These are phyloP conservation scores for Kalaharituber pfeilii DNA, from an alignment of 2,329 filamentous ascomycete species.

Conservation along the genomic window DNA sequence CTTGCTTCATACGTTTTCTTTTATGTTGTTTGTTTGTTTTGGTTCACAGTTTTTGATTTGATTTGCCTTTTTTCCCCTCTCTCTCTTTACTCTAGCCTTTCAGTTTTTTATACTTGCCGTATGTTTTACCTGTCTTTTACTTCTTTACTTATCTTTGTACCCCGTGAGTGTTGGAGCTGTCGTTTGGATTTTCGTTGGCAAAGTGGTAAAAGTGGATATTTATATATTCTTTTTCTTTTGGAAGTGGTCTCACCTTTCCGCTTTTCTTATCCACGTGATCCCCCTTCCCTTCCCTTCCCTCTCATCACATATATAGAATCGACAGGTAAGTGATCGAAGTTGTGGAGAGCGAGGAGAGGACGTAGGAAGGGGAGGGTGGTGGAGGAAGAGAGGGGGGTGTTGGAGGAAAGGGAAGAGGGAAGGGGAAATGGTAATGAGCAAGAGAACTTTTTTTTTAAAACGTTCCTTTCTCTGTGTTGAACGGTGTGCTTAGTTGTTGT, in stretches of 20 bases:
- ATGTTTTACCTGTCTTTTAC: constrained; percentile 13
- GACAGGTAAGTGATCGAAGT: too few species aligned
- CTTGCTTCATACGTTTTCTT: constrained; percentile 3
- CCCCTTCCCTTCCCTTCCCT: too few species aligned
- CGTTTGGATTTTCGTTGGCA: constrained; percentile 16
- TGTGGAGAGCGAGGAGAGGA: not conserved
- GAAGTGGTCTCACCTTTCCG: too few species aligned
- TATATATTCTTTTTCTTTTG: not conserved
- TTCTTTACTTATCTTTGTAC: constrained; percentile 21
- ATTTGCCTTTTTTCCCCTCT: constrained; percentile 9
- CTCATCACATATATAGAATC: too few species aligned
- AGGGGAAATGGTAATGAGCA: not conserved
- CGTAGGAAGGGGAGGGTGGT: not conserved
- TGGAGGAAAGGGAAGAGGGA: not conserved
- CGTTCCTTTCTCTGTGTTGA: too few species aligned
- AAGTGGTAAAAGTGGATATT: not conserved
- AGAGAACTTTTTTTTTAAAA: not conserved
- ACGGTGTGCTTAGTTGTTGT: too few species aligned
- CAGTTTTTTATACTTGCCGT: constrained; percentile 23
- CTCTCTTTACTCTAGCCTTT: constrained; percentile 11
- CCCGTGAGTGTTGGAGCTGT: too few species aligned
- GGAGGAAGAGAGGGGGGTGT: not conserved
- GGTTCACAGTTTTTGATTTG: constrained; percentile 30
- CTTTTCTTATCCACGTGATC: too few species aligned
- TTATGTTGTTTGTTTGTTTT: constrained; percentile 28